Base-by-base conservation (phyloP, 805 yeast species). In the Starmerella vaccinii region DNA sequence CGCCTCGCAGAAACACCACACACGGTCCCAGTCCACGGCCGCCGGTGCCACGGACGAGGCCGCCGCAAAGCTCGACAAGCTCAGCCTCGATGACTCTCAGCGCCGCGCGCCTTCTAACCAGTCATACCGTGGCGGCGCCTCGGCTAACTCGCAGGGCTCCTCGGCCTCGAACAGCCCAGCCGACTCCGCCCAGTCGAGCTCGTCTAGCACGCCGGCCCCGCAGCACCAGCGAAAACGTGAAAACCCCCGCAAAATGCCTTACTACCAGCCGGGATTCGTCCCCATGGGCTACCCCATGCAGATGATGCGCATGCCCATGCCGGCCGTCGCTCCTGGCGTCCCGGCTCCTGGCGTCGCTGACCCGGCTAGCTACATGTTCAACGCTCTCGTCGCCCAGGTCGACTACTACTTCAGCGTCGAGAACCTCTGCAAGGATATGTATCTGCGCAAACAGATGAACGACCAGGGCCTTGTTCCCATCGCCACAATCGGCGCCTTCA, bases 321-420 rank as follows among this genome's bases (percentile, higher is more conserved):
- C 46, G 19, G 38, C 41, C 42, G 29, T 39, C 33, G 19, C 40
- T 32, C 41, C 41, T 9, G 35, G 38, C 27, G 43, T 49, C 23
- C 29, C 44, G 8, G 35, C 47, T 9, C 46, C 45, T 24, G 44
- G 41, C 39, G 26, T 26, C 29, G 16, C 27, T n/a, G 43, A 42
- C 19, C 39, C 50, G 21, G 42, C 49, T 4, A 46, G 37, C 46
- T 45, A 45, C 49, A 39, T 55, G 27, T 48, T 66, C 46, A 53
- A 57, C 32, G 46, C 63, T 33, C 66, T 74, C 29, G 63, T 76
- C 7, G 66, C 65, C 66, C 97, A 89, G 72, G 71, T 90, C 47
- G 92, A 86, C 64, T 92, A 92, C 72, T 92, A 92, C 68, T 84
- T 92, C 70, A 82, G 94, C 27, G 73, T 81, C 46, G 95, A 87